Evolutionary conservation across 805 yeast species (phyloP).

Genomic region (Metschnikowia similis): DNA sequence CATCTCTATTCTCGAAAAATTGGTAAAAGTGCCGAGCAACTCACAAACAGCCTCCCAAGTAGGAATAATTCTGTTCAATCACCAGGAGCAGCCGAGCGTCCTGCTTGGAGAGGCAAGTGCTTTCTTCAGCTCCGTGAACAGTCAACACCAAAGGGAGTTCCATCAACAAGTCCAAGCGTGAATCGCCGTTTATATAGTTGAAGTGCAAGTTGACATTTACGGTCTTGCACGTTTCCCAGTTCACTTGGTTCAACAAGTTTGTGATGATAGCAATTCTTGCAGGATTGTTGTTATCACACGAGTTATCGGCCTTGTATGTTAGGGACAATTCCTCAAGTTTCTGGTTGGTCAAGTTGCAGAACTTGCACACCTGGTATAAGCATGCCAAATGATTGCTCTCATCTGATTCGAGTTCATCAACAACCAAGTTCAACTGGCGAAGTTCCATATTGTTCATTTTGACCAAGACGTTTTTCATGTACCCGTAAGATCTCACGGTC

Average conservation of each 20-base stretch:
- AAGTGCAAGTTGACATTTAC: slow-evolving; percentile 10
- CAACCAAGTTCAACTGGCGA: slow-evolving; percentile 9
- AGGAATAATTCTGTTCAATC: slow-evolving; percentile 10
- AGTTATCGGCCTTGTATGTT: slow-evolving; percentile 12
- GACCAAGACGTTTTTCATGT: slow-evolving; percentile 2
- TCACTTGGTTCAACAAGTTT: slow-evolving; percentile 12
- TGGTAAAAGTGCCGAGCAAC: too few relatives aligned
- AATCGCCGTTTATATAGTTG: slow-evolving; percentile 10
- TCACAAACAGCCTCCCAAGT: slow-evolving; percentile 9
- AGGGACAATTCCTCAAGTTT: slow-evolving; percentile 8
- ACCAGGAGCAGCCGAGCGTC: slow-evolving; percentile 5
- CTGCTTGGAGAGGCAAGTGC: neutral
- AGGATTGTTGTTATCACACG: slow-evolving; percentile 7
- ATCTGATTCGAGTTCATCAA: slow-evolving; percentile 6
- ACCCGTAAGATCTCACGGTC: slow-evolving; percentile 1
- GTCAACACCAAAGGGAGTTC: slow-evolving; percentile 13
- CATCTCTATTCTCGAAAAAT: too few relatives aligned
- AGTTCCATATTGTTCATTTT: slow-evolving; percentile 5
- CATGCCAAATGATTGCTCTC: slow-evolving; percentile 5
- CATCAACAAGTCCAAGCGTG: slow-evolving; percentile 10
- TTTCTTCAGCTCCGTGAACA: slow-evolving; percentile 5
- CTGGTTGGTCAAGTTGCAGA: slow-evolving; percentile 2
- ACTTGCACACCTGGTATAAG: slow-evolving; percentile 8
- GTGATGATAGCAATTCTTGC: slow-evolving; percentile 12
- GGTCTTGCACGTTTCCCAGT: slow-evolving; percentile 11